phyloP scores from a whole-genome alignment of 1,139 yeast genomes.

The Pichia sp. region DNA sequence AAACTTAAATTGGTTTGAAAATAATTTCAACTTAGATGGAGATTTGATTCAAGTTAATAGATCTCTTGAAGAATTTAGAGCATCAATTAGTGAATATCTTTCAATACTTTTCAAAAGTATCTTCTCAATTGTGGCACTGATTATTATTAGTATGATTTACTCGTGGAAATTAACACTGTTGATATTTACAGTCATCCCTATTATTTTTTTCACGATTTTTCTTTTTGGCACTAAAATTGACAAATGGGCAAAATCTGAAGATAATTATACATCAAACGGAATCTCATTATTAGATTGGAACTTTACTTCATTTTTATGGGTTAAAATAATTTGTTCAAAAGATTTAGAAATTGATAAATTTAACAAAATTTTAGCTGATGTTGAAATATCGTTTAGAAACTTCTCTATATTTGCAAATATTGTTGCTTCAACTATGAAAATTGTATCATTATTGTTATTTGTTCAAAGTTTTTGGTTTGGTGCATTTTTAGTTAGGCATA shows the following conservation, averaged over 20 bases:
- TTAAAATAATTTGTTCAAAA: slow-evolving; percentile 59
- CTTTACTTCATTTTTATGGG: slow-evolving; percentile 49
- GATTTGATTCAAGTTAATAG: slow-evolving; percentile 59
- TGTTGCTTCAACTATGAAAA: slow-evolving; percentile 53
- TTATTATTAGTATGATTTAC: slow-evolving; percentile 62
- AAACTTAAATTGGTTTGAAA: slow-evolving; percentile 56
- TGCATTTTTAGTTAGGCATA: slow-evolving; percentile 48
- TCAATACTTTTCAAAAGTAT: slow-evolving; percentile 50
- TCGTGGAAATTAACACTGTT: slow-evolving; percentile 84
- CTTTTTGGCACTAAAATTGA: slow-evolving; percentile 48
- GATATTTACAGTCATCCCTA: slow-evolving; percentile 63
- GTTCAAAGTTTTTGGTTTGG: slow-evolving; percentile 95
- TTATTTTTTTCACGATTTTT: slow-evolving; percentile 47
- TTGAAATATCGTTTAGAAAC: slow-evolving; percentile 43
- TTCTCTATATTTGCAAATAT: slow-evolving; percentile 45
- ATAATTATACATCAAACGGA: slow-evolving; percentile 46
- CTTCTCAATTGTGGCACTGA: slow-evolving; percentile 48
- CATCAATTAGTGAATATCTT: slow-evolving; percentile 62
- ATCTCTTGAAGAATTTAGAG: slow-evolving; percentile 70
- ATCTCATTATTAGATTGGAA: slow-evolving; percentile 69
- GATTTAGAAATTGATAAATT: slow-evolving; percentile 44
- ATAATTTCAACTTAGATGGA: slow-evolving; percentile 50
- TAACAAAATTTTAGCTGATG: slow-evolving; percentile 32
- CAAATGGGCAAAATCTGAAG: slow-evolving; percentile 49
- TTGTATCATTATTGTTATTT: slow-evolving; percentile 63